Base-by-base conservation (phyloP, 371 early-diverging fungal species). In the Mortierella polycephala region DNA sequence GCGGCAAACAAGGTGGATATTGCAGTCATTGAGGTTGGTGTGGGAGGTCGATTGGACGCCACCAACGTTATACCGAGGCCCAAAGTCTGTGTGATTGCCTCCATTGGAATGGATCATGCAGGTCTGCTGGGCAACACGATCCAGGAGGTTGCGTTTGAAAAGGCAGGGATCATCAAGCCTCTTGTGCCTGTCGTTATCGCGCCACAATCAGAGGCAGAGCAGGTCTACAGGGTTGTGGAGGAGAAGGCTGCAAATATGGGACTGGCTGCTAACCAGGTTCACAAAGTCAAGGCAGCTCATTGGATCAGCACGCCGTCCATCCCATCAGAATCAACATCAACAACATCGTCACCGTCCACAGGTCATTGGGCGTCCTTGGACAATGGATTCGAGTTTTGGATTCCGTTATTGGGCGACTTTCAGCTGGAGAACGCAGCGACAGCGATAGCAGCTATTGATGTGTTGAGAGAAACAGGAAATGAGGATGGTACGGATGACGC, bases 81-180 rank as follows among this genome's bases (percentile, higher is more conserved):
- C 0, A 73, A 88, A 12, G 92, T 90, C 0, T 89, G 91, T 70
- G 94, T 91, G 52, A 92, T 96, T 42, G 90, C 95, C 10, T 88
- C 92, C 9, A 83, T 96, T 39, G 95, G 94, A 7, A 72, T 93
- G 62, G 96, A 96, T 81, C 96, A 96, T 75, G 89, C 86, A 21
- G 83, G 74, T 37, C 81, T 92, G 8, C 80, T 96, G 50, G 95
- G 96, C 5, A 83, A 90, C 63, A 94, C 92, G 0, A 85, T 95
- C 49, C 87, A 86, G 56, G 76, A 90, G 61, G 96, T 98, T 71
- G 96, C 96, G 9, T 92, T 91, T 89, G 95, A 98, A 75, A 98
- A 97, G 75, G 93, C 93, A 20, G 97, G 98, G 0, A 96, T 97
- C 56, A 90, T 95, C 71, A 96, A 97, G 84, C 52, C 80, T 1